These are phyloP conservation scores for Lunularia cruciata DNA, from an alignment of 225 moss, liverwort and hornwort genomes.

Conservation along the genomic window DNA sequence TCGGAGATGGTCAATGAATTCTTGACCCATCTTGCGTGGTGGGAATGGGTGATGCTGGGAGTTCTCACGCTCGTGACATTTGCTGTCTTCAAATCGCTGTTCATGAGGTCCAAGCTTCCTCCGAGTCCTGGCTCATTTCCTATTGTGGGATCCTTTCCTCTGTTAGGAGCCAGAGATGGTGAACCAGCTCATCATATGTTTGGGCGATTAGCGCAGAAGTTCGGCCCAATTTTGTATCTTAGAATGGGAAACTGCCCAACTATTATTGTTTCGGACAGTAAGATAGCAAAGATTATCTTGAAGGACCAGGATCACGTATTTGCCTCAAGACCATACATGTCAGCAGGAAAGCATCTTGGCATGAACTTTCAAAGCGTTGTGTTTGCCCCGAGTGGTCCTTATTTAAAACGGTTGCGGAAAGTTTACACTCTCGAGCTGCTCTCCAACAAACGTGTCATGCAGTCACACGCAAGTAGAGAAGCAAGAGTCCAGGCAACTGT, in stretches of 20 bases:
- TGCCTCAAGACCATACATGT: slow-evolving; percentile 60
- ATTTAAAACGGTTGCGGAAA: slow-evolving; percentile 55
- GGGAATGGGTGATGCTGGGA: slow-evolving; percentile 15
- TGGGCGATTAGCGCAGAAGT: slow-evolving; percentile 36
- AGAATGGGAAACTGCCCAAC: slow-evolving; percentile 39
- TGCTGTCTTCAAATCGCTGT: neutral
- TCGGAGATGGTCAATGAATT: neutral
- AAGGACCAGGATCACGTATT: slow-evolving; percentile 54
- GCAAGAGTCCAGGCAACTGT: slow-evolving; percentile 48
- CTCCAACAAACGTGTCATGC: slow-evolving; percentile 42
- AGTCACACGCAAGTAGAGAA: slow-evolving; percentile 47
- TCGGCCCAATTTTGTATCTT: slow-evolving; percentile 48
- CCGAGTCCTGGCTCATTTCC: slow-evolving; percentile 46
- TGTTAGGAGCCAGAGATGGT: slow-evolving; percentile 41
- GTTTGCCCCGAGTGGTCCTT: slow-evolving; percentile 63
- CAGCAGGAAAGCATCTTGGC: slow-evolving; percentile 70
- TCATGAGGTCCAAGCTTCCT: slow-evolving; percentile 30
- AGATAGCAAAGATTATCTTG: slow-evolving; percentile 34
- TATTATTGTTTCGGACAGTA: slow-evolving; percentile 37
- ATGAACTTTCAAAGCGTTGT: slow-evolving; percentile 75
- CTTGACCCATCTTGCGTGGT: slow-evolving; percentile 22
- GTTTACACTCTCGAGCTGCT: slow-evolving; percentile 67
- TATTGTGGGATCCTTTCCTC: slow-evolving; percentile 43
- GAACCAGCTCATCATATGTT: slow-evolving; percentile 51
- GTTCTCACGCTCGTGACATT: slow-evolving; percentile 7